These are phyloP conservation scores for Euphrasia confusa DNA, from an alignment of 257 asterid species.

Conservation along the genomic window DNA sequence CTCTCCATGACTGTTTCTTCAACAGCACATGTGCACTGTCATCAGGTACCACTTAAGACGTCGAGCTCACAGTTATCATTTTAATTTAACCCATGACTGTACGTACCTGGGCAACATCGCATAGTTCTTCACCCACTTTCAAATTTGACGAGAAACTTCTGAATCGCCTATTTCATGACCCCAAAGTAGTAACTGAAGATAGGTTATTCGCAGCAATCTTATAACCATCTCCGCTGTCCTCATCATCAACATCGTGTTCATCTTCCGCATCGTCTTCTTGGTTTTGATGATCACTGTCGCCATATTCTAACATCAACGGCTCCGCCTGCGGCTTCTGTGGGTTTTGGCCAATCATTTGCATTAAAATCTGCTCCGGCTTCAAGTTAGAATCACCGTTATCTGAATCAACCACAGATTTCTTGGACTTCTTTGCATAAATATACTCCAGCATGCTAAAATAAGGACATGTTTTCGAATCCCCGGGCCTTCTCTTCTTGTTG, in stretches of 20 bases:
- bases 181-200: conserved; percentile 30
- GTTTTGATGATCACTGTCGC: conserved; percentile 32
- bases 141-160: not conserved
- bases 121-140: not conserved
- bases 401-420: conserved; percentile 28
- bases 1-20: not conserved
- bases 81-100: not conserved
- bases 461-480: conserved; percentile 65
- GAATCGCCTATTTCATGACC: conserved; percentile 17
- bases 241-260: conserved; percentile 33
- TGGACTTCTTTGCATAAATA: conserved; percentile 47
- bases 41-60: not conserved
- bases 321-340: conserved; percentile 33
- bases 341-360: conserved; percentile 62
- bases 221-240: conserved; percentile 38
- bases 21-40: not conserved
- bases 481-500: conserved; percentile 58
- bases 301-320: conserved; percentile 27
- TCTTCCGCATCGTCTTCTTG: conserved; percentile 31
- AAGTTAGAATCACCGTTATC: conserved; percentile 36
- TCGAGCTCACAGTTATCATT: not conserved
- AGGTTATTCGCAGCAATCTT: conserved; percentile 34
- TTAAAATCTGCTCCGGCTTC: conserved; percentile 55
- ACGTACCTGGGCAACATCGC: not conserved
- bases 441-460: conserved; percentile 63